Percentiles rank a stretch among this genome's conserved stretches.
These are phyloP conservation scores for Camellia japonica DNA, from an alignment of 148 eudicot genomes.

Conservation along the genomic window DNA sequence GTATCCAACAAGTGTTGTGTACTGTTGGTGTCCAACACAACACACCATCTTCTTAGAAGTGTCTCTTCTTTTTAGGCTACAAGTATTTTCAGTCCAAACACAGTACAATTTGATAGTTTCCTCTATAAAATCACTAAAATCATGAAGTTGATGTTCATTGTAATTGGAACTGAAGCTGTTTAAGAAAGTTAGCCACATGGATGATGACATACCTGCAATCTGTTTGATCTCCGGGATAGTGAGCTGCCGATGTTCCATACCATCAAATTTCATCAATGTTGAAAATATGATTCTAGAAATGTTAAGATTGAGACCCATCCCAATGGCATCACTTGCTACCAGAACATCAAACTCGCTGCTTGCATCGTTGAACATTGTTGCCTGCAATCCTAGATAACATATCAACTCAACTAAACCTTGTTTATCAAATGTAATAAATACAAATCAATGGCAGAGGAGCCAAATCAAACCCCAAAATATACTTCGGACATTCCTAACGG, in stretches of 20 bases:
- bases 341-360: conserved; percentile 91
- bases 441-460: not conserved
- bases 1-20: too few species aligned
- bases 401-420: conserved; percentile 26
- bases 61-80: not conserved
- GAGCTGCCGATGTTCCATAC: conserved; percentile 64
- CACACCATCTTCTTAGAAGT: too few species aligned
- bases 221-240: conserved; percentile 92
- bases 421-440: not conserved
- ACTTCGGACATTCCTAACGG: not conserved
- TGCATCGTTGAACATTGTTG: conserved; percentile 92
- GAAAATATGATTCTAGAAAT: conserved; percentile 93
- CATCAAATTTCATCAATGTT: conserved; percentile 80
- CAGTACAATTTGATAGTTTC: not conserved
- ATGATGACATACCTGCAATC: conserved; percentile 66
- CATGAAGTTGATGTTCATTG: not conserved
- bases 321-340: conserved; percentile 99
- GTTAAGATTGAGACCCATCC: conserved; percentile 98
- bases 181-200: not conserved
- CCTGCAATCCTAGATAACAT: conserved; percentile 69
- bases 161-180: not conserved
- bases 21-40: too few species aligned
- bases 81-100: not conserved
- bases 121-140: not conserved
- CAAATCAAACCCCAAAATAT: not conserved